phyloP scores from a whole-genome alignment of 179 eudicot genomes.

The Carnegiea gigantea region DNA sequence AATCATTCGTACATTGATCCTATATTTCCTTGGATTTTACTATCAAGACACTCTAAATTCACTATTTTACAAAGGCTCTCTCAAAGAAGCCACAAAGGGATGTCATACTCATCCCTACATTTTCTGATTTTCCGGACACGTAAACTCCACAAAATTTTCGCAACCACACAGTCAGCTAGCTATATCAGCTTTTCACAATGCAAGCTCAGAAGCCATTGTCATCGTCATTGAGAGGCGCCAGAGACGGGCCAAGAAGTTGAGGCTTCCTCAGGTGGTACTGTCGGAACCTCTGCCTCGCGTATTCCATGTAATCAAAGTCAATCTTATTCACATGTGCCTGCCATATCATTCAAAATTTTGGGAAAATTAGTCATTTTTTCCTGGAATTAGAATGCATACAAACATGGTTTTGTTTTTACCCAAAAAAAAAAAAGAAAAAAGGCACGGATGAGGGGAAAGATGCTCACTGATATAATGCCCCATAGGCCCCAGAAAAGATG shows the following conservation, averaged over 20 bases:
- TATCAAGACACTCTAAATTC: not conserved
- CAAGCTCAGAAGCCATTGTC: conserved; percentile 7
- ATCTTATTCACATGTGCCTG: conserved; percentile 27
- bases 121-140: not conserved
- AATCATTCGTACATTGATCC: not conserved
- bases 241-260: not conserved
- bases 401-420: not conserved
- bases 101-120: not conserved
- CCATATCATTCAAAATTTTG: not conserved
- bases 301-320: conserved; percentile 24
- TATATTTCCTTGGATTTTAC: not conserved
- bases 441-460: not conserved
- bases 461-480: conserved; percentile 71
- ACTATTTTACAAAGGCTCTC: not conserved
- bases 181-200: not conserved
- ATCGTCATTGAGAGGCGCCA: conserved; percentile 1
- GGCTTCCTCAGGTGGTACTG: conserved; percentile 20
- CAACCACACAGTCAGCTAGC: not conserved
- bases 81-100: conserved; percentile 5
- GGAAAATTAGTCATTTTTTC: not conserved
- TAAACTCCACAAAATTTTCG: not conserved
- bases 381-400: not conserved
- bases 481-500: conserved; percentile 77
- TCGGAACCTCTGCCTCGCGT: conserved; percentile 24
- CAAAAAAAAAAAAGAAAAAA: not conserved